phyloP scores from a whole-genome alignment of 371 early-diverging fungal species.

The Mortierella polycephala region DNA sequence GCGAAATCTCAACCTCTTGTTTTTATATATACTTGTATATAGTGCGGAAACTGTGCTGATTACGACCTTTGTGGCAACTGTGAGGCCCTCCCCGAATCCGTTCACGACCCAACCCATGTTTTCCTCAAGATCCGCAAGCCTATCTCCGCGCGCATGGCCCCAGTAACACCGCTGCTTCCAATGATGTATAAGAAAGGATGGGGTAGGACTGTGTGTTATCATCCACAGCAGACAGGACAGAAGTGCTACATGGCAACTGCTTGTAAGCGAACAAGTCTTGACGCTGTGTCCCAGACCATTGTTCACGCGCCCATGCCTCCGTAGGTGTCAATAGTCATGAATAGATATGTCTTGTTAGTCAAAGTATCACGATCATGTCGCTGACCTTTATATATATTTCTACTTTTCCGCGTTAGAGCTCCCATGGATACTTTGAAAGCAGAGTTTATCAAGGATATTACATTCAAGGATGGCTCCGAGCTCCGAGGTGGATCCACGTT shows the following conservation, averaged over 20 bases:
- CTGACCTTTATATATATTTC: not conserved
- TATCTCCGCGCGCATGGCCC: conserved; percentile 14
- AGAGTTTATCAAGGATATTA: conserved; percentile 72
- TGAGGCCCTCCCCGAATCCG: conserved; percentile 55
- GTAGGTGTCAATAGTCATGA: not conserved
- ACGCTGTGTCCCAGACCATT: conserved; percentile 4
- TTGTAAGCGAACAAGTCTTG: not conserved
- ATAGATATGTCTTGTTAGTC: not conserved
- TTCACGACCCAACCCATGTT: conserved; percentile 62
- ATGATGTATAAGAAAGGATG: conserved; percentile 47
- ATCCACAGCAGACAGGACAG: conserved; percentile 20
- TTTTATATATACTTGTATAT: not conserved
- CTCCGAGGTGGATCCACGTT: conserved; percentile 57
- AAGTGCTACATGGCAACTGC: conserved; percentile 9
- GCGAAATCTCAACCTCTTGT: not conserved
- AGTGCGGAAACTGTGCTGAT: conserved; percentile 71
- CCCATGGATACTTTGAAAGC: conserved; percentile 36
- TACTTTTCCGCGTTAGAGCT: not conserved
- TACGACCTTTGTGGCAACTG: conserved; percentile 70
- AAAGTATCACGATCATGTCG: not conserved
- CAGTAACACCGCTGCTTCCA: conserved; percentile 34
- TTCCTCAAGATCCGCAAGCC: conserved; percentile 65
- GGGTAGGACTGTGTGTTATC: conserved; percentile 28
- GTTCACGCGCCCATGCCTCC: not conserved
- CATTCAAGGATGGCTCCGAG: conserved; percentile 69